These are phyloP conservation scores for Cytospora piceae DNA, from an alignment of 2,329 filamentous ascomycete genomes.

Conservation along the genomic window DNA sequence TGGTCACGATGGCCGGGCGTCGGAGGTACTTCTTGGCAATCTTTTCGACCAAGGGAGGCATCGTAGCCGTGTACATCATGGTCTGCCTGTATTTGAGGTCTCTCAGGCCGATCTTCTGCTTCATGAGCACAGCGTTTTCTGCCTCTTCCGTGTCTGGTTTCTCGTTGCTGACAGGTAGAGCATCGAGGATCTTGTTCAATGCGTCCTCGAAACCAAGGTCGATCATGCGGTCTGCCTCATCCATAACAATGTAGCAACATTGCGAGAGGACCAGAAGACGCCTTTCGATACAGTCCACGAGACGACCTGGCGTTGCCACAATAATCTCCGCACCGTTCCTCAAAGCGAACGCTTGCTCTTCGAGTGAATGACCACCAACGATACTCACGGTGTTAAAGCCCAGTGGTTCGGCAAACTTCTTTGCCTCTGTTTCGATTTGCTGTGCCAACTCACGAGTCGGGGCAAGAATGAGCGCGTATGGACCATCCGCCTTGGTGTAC, in stretches of 20 bases:
- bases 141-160: conserved; percentile 94
- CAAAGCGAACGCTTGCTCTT: conserved; percentile 89
- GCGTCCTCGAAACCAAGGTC: conserved; percentile 97
- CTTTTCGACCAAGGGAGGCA: conserved; percentile 88
- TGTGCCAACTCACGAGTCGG: conserved; percentile 97
- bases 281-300: conserved; percentile 95
- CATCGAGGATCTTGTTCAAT: conserved; percentile 95
- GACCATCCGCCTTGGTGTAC: conserved; percentile 87
- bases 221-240: conserved; percentile 99
- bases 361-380: conserved; percentile 94
- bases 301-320: conserved; percentile 95
- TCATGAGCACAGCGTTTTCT: conserved; percentile 86
- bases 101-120: conserved; percentile 71
- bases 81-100: conserved; percentile 85
- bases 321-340: conserved; percentile 95
- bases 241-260: conserved; percentile 99
- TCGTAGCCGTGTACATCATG: conserved; percentile 99
- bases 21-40: conserved; percentile 98
- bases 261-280: conserved; percentile 90
- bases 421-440: conserved; percentile 93
- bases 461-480: conserved; percentile 95
- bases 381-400: conserved; percentile 96
- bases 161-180: conserved; percentile 88
- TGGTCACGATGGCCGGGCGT: conserved; percentile 89
- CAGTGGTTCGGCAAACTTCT: conserved; percentile 86